Evolutionary conservation across 768 basidiomycete genomes (phyloP).

Genomic region (Amanita rubescens): DNA sequence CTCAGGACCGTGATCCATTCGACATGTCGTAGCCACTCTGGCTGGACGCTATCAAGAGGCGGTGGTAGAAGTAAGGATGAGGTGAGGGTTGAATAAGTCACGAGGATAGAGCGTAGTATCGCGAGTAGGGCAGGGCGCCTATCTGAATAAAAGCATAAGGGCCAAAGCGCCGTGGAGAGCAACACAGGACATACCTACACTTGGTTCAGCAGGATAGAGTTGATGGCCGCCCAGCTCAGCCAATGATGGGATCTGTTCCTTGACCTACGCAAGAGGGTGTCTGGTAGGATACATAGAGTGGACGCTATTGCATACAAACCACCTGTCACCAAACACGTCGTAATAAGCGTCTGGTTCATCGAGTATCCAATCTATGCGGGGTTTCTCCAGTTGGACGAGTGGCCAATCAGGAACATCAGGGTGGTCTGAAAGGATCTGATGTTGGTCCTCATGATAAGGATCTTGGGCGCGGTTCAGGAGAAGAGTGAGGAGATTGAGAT

Average conservation of each 20-base stretch:
- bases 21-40: slow-evolving; percentile 68
- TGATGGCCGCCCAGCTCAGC: slow-evolving; percentile 76
- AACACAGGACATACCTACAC: slow-evolving; percentile 37
- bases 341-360: slow-evolving; percentile 72
- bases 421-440: slow-evolving; percentile 62
- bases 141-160: slow-evolving; percentile 35
- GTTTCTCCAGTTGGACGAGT: slow-evolving; percentile 70
- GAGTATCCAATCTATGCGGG: slow-evolving; percentile 85
- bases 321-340: slow-evolving; percentile 79
- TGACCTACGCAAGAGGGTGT: slow-evolving; percentile 42
- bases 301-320: slow-evolving; percentile 58
- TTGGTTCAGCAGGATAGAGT: slow-evolving; percentile 69
- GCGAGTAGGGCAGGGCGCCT: slow-evolving; percentile 67
- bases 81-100: slow-evolving; percentile 72
- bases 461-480: slow-evolving; percentile 48
- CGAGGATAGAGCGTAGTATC: slow-evolving; percentile 69
- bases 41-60: slow-evolving; percentile 35
- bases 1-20: slow-evolving; percentile 79
- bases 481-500: slow-evolving; percentile 59
- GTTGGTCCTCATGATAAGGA: slow-evolving; percentile 43
- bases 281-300: slow-evolving; percentile 7
- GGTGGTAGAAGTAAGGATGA: slow-evolving; percentile 62
- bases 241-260: slow-evolving; percentile 77
- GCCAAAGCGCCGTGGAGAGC: neutral
- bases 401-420: slow-evolving; percentile 73